Evolutionary conservation across 768 basidiomycete species (phyloP).

Genomic region (Boletus huronensis): DNA sequence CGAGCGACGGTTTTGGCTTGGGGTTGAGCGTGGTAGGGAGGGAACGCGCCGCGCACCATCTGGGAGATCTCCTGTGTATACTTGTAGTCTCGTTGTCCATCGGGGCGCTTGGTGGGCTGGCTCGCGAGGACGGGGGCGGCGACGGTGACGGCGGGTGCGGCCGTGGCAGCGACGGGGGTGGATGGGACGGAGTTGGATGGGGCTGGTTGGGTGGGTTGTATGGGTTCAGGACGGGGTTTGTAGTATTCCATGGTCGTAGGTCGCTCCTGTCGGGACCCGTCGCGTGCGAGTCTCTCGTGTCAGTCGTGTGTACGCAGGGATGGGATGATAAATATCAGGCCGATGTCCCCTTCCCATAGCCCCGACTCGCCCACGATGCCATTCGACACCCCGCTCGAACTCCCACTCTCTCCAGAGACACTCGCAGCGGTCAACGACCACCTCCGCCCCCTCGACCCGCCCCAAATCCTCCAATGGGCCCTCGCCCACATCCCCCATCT

Average conservation of each 20-base stretch:
- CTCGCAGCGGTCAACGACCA: constrained; percentile 70
- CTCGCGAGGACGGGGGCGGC: constrained; percentile 3
- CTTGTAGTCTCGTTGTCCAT: constrained; percentile 64
- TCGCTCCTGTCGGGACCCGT: not conserved
- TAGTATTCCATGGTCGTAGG: constrained; percentile 25
- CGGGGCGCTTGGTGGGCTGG: constrained; percentile 16
- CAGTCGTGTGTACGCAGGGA: not conserved
- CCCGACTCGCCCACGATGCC: constrained; percentile 5
- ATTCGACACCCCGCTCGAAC: constrained; percentile 42
- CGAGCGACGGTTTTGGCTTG: not conserved
- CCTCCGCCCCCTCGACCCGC: constrained; percentile 68
- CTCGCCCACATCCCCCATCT: constrained; percentile 73
- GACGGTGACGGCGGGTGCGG: constrained; percentile 5
- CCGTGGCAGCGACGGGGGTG: constrained; percentile 16
- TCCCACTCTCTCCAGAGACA: constrained; percentile 56
- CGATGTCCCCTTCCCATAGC: too few species aligned
- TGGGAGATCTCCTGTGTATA: constrained; percentile 91
- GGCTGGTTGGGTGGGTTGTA: constrained; percentile 14
- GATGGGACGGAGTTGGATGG: constrained; percentile 18
- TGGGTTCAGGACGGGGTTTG: constrained; percentile 24
- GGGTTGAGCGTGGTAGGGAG: too few species aligned
- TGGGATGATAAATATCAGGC: not conserved
- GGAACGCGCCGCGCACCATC: constrained; percentile 56
- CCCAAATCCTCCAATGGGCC: constrained; percentile 86
- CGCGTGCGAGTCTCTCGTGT: not conserved